Evolutionary conservation across 2,329 filamentous ascomycete species (phyloP), one percentile per base, ranked within the genome.

Genomic region (Fusarium haematococcum): DNA sequence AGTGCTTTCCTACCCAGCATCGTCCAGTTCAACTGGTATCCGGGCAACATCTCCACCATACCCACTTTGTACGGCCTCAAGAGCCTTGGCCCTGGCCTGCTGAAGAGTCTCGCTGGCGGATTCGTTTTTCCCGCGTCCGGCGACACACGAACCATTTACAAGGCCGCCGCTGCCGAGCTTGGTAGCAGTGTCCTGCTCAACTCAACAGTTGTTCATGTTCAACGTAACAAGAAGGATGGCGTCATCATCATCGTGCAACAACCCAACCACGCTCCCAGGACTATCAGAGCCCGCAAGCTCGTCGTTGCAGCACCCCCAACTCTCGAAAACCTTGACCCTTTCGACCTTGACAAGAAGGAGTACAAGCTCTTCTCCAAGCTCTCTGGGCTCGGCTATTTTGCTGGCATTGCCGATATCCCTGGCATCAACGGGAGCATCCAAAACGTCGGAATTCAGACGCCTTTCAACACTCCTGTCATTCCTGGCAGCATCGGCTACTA

Each of bases 11-110:
- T 77, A 0, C 68, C 75, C 10, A 43, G 66, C 3, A 74, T 77
- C 2, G 35, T 39, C 2, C 70, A 76, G 57, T 59, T 73, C 23
- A 68, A 68, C 64, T 73, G 73, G 75, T 76, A 77, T n/a, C 27
- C 61, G 7, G 75, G 75, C 1, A 63, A 71, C 27, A 70, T 75
- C 16, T 58, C 73, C 2, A 66, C 71, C 5, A 52, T 76, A 0
- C 66, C 75, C 0, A 20, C 75, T 10, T 45, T 77, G 0, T 77
- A 77, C 7, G 75, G 75, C 0, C 57, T 77, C 32, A 77, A 77
- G 68, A 73, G 56, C 5, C 68, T 77, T 7, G 75, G 75, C 0
- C 66, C 75, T 1, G 62, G 70, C 0, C 35, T 77, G 13, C 20
- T 77, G 5, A 54, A 66, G 30, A 68, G 73, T 18, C 11, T 74